phyloP scores from a whole-genome alignment of 148 eudicot genomes.

The Limonium bicolor region DNA sequence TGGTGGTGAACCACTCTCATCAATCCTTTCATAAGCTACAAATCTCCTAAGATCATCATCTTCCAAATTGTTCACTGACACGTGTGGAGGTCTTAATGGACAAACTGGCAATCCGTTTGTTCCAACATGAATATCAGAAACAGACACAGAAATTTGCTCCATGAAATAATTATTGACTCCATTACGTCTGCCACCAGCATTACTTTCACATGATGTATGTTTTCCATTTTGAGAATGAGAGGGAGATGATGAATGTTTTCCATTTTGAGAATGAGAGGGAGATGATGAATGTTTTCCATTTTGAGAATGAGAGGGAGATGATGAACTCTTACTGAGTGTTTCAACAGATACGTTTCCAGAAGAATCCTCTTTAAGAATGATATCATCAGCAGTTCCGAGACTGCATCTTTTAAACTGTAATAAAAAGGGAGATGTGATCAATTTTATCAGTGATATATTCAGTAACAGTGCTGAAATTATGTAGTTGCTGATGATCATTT shows the following conservation, averaged over 20 bases:
- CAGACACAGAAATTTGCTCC: constrained; percentile 24
- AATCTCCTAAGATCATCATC: constrained; percentile 10
- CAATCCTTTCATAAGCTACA: constrained; percentile 22
- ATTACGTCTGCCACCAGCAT: constrained; percentile 14
- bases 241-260: too few relatives aligned
- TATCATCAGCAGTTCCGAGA: constrained; percentile 18
- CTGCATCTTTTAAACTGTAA: constrained; percentile 12
- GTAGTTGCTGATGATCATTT: constrained; percentile 22
- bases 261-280: too few relatives aligned
- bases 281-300: constrained; percentile 10
- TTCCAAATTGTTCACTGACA: constrained; percentile 14
- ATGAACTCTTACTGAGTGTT: constrained; percentile 15
- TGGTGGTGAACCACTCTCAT: constrained; percentile 30
- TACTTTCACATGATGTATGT: too few relatives aligned
- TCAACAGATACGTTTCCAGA: constrained; percentile 13
- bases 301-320: constrained; percentile 14
- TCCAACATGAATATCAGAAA: constrained; percentile 39
- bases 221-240: constrained; percentile 10
- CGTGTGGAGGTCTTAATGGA: constrained; percentile 45
- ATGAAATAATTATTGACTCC: constrained; percentile 9
- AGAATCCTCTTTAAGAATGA: constrained; percentile 14
- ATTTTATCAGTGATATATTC: constrained; percentile 28
- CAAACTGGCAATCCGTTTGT: constrained; percentile 53
- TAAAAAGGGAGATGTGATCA: constrained; percentile 21
- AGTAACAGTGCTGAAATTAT: constrained; percentile 37